phyloP scores from a whole-genome alignment of 2,329 filamentous ascomycete genomes.

The Gyromitra esculenta region DNA sequence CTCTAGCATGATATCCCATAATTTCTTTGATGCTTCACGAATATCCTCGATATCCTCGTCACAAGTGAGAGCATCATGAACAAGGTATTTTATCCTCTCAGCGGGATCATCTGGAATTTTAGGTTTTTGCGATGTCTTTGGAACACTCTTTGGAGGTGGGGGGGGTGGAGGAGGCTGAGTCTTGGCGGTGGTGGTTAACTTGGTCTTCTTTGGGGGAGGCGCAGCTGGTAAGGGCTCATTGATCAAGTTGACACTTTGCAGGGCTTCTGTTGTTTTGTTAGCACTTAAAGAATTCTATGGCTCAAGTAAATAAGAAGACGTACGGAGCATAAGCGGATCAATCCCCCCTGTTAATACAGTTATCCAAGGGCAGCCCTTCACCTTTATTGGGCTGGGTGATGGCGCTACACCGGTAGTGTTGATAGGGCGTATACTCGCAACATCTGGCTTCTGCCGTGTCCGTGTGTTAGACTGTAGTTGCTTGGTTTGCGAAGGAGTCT shows the following conservation, averaged over 20 bases:
- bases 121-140: constrained; percentile 28
- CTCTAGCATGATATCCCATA: constrained; percentile 52
- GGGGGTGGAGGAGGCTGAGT: constrained; percentile 2
- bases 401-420: constrained; percentile 11
- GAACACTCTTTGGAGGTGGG: constrained; percentile 16
- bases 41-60: constrained; percentile 54
- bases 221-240: constrained; percentile 44
- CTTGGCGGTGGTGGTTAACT: constrained; percentile 9
- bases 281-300: not conserved
- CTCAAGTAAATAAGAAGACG: constrained; percentile 1
- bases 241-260: constrained; percentile 44
- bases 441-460: constrained; percentile 25
- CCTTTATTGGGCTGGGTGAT: constrained; percentile 18
- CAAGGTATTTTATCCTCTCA: constrained; percentile 47
- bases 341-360: constrained; percentile 33
- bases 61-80: constrained; percentile 50
- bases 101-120: constrained; percentile 52
- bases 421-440: not conserved
- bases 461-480: constrained; percentile 28
- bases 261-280: constrained; percentile 44
- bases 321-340: constrained; percentile 41
- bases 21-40: constrained; percentile 49
- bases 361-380: constrained; percentile 48
- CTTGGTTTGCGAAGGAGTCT: constrained; percentile 27
- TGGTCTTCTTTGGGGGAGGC: constrained; percentile 42